A percentile compares a stretch with the other conserved stretches of the same genome.
These are phyloP conservation scores for Talaromyces sp. DNA, from an alignment of 2,329 filamentous ascomycete species.

Conservation along the genomic window DNA sequence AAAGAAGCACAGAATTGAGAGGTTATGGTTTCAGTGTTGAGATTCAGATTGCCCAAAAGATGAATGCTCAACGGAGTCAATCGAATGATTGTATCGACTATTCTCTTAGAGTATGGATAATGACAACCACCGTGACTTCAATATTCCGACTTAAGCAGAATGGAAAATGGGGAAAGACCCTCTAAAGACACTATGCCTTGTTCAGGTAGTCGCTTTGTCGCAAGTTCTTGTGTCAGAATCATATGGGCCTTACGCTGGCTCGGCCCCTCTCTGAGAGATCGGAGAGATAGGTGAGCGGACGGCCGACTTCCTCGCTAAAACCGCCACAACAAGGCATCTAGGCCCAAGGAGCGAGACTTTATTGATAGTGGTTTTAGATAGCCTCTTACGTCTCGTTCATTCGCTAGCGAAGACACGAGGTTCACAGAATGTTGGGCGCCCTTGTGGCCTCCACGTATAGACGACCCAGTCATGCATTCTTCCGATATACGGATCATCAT, in stretches of 20 bases:
- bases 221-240: background rate
- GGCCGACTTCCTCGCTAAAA: background rate
- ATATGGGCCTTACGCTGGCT: background rate
- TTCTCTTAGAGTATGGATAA: background rate
- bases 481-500: background rate
- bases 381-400: background rate
- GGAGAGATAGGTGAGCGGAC: background rate
- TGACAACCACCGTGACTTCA: background rate
- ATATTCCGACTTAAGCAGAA: no score
- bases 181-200: background rate
- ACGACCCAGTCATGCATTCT: background rate
- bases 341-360: background rate
- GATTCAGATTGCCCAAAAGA: background rate
- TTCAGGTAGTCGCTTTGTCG: background rate
- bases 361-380: background rate
- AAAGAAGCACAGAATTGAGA: background rate
- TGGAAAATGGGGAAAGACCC: background rate
- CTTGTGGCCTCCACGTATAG: slow-evolving; percentile 5
- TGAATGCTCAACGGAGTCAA: background rate
- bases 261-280: background rate
- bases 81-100: background rate
- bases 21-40: background rate
- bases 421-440: background rate
- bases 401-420: background rate
- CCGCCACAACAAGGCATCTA: background rate